A percentile compares a stretch with the other conserved stretches of the same genome.
Conservation (phyloP, 768 basidiomycete genomes). For the Tricholoma bakamatsutake region DNA sequence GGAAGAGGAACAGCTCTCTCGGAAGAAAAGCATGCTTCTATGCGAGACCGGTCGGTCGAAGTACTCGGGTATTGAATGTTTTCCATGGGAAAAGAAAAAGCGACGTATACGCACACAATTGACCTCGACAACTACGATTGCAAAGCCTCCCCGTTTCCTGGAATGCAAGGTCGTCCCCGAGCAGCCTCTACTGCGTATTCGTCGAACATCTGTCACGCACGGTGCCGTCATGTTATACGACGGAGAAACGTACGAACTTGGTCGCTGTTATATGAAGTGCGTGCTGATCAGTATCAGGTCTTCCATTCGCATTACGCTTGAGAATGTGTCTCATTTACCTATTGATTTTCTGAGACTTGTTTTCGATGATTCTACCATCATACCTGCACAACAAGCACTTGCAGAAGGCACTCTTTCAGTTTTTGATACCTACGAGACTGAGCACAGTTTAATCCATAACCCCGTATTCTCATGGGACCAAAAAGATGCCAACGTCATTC, state of each 20-base stretch:
- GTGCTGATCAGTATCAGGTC: conserved; percentile 44
- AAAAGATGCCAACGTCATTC: conserved; percentile 44
- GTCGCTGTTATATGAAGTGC: not conserved
- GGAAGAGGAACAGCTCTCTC: conserved; percentile 57
- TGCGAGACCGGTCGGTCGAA: conserved; percentile 72
- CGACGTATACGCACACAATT: conserved; percentile 25
- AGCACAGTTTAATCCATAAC: conserved; percentile 68
- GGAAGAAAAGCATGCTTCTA: conserved; percentile 51
- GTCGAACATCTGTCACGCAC: conserved; percentile 85
- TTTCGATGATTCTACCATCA: conserved; percentile 88
- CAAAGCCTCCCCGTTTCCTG: conserved; percentile 44
- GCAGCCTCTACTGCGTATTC: conserved; percentile 83
- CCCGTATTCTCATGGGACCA: conserved; percentile 79
- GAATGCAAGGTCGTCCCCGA: conserved; percentile 82
- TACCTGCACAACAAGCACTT: conserved; percentile 67
- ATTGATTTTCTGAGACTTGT: conserved; percentile 82
- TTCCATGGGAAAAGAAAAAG: conserved; percentile 53
- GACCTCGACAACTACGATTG: conserved; percentile 17
- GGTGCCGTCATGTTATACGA: conserved; percentile 94
- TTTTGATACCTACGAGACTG: conserved; percentile 87
- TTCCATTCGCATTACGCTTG: conserved; percentile 76
- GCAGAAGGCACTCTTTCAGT: conserved; percentile 77
- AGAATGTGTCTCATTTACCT: conserved; percentile 80
- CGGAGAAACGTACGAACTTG: conserved; percentile 71
- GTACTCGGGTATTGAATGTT: conserved; percentile 65